Evolutionary conservation across 352 stramenopile genomes (phyloP), one percentile per base, ranked within the genome.

Genomic region (Pythium aristosporum): DNA sequence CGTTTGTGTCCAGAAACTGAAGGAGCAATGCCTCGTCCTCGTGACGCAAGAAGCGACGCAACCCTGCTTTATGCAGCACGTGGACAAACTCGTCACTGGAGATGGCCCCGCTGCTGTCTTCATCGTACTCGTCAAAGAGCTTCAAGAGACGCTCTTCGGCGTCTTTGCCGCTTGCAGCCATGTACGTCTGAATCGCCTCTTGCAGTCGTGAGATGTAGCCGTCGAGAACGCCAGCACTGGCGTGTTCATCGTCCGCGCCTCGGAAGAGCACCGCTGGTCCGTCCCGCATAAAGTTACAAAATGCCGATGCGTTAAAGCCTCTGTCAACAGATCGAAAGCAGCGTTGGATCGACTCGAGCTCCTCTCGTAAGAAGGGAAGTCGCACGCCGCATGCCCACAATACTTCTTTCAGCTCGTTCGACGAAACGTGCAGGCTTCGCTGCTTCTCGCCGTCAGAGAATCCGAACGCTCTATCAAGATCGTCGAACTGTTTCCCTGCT

Each of bases 401-500:
- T 32, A 89, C 69, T 49, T 94, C 80, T 53, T 85, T 89, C 13
- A 94, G 78, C 12, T 94, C 81, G 12, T 89, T 75, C 9, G 71
- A 65, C 9, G 72, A 80, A 2, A 94, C 21, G 16, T 72, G 73
- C 20, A 88, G 41, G 43, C 56, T 75, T 25, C 74, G 69, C 13
- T 61, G 60, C 16, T 70, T 61, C 3, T 71, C 68, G 21, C 80
- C 71, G 32, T 74, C 71, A 11, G 74, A 66, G 30, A 88, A 60
- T 0, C 75, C 67, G 32, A 91, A 85, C 10, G 73, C 75, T 42
- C 74, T 71, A 15, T 77, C 48, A 11, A 89, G 68, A 41, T 86
- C 73, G 53, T 87, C 80, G 18, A 71, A 57, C 7, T 39, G 59
- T 10, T 69, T 74, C 2, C 71, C 75, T 23, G 46, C 64, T 15